phyloP scores from a whole-genome alignment of 2,329 filamentous ascomycete genomes.

The Exophiala sp. region DNA sequence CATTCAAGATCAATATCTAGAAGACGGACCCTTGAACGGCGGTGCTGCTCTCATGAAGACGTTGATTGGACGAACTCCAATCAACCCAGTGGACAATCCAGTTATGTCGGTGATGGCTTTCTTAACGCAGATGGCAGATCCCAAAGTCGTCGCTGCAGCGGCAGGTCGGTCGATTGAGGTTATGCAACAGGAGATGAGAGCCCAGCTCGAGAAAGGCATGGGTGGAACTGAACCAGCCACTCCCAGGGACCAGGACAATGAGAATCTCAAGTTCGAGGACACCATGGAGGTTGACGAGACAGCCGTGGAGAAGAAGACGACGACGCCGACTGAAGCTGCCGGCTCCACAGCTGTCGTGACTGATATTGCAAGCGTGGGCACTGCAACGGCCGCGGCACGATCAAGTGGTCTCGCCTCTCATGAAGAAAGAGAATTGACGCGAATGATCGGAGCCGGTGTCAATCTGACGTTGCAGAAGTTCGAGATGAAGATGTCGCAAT shows the following conservation, averaged over 20 bases:
- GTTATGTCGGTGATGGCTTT: constrained; percentile 95
- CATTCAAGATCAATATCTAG: constrained; percentile 94
- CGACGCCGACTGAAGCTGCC: constrained; percentile 33
- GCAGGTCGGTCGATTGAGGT: constrained; percentile 82
- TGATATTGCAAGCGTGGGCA: constrained; percentile 66
- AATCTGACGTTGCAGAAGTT: constrained; percentile 95
- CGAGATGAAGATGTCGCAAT: constrained; percentile 91
- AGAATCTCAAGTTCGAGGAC: constrained; percentile 36
- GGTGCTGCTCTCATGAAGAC: constrained; percentile 62
- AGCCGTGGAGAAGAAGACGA: constrained; percentile 26
- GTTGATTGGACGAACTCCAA: constrained; percentile 74
- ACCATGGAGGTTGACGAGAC: constrained; percentile 58
- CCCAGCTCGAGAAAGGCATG: constrained; percentile 63
- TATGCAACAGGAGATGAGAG: constrained; percentile 71
- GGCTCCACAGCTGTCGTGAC: constrained; percentile 54
- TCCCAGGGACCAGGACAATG: constrained; percentile 42
- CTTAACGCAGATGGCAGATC: constrained; percentile 83
- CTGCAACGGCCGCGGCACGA: constrained; percentile 80
- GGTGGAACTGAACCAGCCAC: constrained; percentile 47
- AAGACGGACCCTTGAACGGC: constrained; percentile 62
- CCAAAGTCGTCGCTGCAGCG: constrained; percentile 81
- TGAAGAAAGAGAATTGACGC: constrained; percentile 93
- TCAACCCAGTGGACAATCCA: constrained; percentile 89
- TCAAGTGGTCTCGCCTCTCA: constrained; percentile 85
- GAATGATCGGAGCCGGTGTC: constrained; percentile 82